Base-by-base conservation (phyloP, 192 early-diverging fungal species). In the Gamsiella multidivaricata region DNA sequence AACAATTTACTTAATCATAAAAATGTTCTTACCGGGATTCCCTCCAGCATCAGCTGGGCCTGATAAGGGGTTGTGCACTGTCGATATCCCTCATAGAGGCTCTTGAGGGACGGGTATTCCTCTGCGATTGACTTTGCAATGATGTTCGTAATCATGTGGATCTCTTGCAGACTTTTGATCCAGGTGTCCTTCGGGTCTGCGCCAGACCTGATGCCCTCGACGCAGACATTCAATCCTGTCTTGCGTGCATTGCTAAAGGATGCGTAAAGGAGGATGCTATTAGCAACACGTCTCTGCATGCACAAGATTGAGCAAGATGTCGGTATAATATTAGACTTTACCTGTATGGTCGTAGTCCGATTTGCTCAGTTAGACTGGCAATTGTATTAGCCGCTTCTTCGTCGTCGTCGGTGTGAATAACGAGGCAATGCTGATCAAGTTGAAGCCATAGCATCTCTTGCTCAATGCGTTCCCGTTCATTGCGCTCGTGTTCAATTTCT, bases 141-240 rank as follows among this genome's bases (percentile, higher is more conserved):
- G 0, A 51, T 47, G 0, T 64, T 51, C 5, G 85, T 87, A 29
- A 82, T 69, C 61, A 78, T 62, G 34, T 82, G 80, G 5, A 87
- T 73, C 47, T 83, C 78, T 55, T 85, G 78, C 8, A 87, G 64
- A 69, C 75, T 80, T 49, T 70, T 72, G 11, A 46, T 46, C 67
- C 80, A 87, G 1, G 67, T 81, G 25, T 87, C 83, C 2, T 50
- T 43, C 1, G 65, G 23, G 34, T 79, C 71, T 0, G 2, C 28
- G 10, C 85, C 85, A n/a, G 68, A 61, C 33, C 46, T 66, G 49
- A 67, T 67, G 9, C 72, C 76, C 26, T 70, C 69, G 2, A 66
- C 39, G 29, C 46, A 73, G 0, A 69, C 52, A 51, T 79, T 79
- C 41, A 66, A 56, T 20, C 54, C 36, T 5, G 37, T 43, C 37